Conservation (phyloP, 2,329 filamentous ascomycete genomes). For the Arachnomyces sp. region DNA sequence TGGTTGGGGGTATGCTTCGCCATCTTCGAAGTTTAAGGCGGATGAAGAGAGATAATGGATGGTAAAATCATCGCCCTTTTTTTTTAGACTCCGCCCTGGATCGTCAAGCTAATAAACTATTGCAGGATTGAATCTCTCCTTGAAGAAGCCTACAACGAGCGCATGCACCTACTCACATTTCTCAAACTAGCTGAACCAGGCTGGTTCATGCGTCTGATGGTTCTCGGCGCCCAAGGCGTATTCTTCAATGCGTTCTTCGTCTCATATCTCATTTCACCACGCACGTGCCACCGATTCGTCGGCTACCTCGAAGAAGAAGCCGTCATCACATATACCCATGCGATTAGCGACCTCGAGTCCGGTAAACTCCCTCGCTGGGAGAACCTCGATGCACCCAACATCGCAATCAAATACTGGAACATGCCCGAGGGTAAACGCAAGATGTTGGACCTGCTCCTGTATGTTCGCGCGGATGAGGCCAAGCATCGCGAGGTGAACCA, state of each 20-base stretch:
- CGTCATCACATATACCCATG: conserved; percentile 87
- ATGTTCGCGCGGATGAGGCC: conserved; percentile 84
- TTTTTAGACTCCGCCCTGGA: background rate
- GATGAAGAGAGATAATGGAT: conserved; percentile 57
- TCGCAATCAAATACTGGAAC: conserved; percentile 86
- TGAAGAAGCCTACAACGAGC: conserved; percentile 85
- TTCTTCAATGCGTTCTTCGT: conserved; percentile 95
- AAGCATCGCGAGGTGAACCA: conserved; percentile 94
- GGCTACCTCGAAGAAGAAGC: conserved; percentile 97
- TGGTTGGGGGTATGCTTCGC: conserved; percentile 91
- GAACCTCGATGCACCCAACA: conserved; percentile 71
- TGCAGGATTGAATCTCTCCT: conserved; percentile 79
- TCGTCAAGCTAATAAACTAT: conserved; percentile 1
- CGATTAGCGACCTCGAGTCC: conserved; percentile 76
- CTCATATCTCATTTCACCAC: conserved; percentile 76
- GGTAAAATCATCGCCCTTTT: conserved; percentile 35
- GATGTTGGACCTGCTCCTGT: conserved; percentile 81
- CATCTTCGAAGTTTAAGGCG: conserved; percentile 61
- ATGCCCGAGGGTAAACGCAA: conserved; percentile 78
- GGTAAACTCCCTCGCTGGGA: conserved; percentile 80
- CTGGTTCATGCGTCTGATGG: conserved; percentile 85
- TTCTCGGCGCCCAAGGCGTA: conserved; percentile 85
- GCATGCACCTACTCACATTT: conserved; percentile 89
- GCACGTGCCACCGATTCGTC: conserved; percentile 88
- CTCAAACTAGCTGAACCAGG: conserved; percentile 84